Conservation (phyloP, 208 protist species). For the Trypanosoma congolense region DNA sequence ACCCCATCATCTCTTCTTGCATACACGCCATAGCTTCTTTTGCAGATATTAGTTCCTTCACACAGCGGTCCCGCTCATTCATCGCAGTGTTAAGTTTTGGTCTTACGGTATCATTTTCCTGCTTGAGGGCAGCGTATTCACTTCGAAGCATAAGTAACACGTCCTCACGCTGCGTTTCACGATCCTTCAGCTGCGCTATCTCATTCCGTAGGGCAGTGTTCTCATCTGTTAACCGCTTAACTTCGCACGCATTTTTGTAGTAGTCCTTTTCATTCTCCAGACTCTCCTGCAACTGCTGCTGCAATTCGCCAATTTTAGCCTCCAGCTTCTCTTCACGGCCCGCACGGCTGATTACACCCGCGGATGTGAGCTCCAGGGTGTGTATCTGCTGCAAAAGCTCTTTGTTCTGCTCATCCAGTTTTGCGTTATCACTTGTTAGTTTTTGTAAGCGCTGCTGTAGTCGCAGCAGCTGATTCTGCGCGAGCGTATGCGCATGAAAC, state of each 20-base stretch:
- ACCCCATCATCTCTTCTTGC: constrained; percentile 31
- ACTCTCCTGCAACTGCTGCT: constrained; percentile 39
- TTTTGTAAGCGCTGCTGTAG: constrained; percentile 27
- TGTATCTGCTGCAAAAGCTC: constrained; percentile 36
- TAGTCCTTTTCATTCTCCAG: constrained; percentile 47
- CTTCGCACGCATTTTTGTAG: constrained; percentile 41
- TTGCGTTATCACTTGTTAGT: constrained; percentile 30
- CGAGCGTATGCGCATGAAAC: constrained; percentile 36
- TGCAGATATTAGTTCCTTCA: constrained; percentile 28
- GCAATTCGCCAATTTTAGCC: constrained; percentile 33
- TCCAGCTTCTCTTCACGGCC: constrained; percentile 45
- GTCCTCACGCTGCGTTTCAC: constrained; percentile 36
- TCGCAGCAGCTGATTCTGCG: constrained; percentile 30
- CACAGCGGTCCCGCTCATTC: constrained; percentile 33
- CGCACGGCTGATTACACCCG: constrained; percentile 32
- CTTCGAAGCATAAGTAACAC: constrained; percentile 52
- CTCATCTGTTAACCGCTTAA: constrained; percentile 21
- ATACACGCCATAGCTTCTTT: constrained; percentile 34
- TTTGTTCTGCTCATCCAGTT: constrained; percentile 29
- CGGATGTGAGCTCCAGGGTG: constrained; percentile 40
- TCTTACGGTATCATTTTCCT: constrained; percentile 49
- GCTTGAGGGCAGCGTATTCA: constrained; percentile 54
- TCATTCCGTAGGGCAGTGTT: constrained; percentile 17
- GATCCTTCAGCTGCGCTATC: constrained; percentile 14
- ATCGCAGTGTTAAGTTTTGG: constrained; percentile 17